Percentiles rank a stretch among this genome's conserved stretches.
phyloP scores from a whole-genome alignment of 2,329 filamentous ascomycete genomes.

The Dactylellina sp. region DNA sequence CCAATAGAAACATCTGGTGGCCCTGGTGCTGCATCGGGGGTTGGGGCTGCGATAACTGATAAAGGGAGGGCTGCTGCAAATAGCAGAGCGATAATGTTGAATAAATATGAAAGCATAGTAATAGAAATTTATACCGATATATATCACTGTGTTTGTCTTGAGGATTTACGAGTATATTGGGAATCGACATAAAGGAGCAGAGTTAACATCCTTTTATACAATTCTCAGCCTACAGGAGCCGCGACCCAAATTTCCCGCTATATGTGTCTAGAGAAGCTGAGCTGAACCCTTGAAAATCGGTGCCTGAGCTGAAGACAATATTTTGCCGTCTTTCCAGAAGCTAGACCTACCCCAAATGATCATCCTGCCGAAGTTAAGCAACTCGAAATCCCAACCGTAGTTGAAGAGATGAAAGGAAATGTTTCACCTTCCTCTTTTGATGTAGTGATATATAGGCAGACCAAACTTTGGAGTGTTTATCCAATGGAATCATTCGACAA shows the following conservation, averaged over 20 bases:
- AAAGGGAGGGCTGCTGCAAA: slow-evolving; percentile 1
- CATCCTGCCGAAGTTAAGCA: slow-evolving; percentile 36
- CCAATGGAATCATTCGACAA: slow-evolving; percentile 1
- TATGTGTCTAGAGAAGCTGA: slow-evolving; percentile 20
- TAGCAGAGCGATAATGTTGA: slow-evolving; percentile 8
- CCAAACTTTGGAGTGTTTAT: slow-evolving; percentile 11
- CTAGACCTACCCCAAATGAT: slow-evolving; percentile 42
- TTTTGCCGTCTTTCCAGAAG: slow-evolving; percentile 7
- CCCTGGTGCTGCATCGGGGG: neutral
- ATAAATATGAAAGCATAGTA: slow-evolving; percentile 23
- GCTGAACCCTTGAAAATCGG: slow-evolving; percentile 5
- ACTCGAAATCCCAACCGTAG: slow-evolving; percentile 30
- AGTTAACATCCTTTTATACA: slow-evolving; percentile 25
- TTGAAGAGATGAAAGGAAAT: slow-evolving; percentile 15
- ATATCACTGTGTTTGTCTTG: neutral
- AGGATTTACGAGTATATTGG: slow-evolving; percentile 1
- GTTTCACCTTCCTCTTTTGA: slow-evolving; percentile 40
- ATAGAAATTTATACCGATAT: neutral
- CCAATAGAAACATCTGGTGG: slow-evolving; percentile 33
- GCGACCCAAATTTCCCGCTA: slow-evolving; percentile 16
- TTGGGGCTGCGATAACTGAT: slow-evolving; percentile 4
- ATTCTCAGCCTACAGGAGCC: slow-evolving; percentile 3
- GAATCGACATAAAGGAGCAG: slow-evolving; percentile 29
- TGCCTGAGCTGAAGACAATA: slow-evolving; percentile 33
- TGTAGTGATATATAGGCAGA: neutral